Base-by-base conservation (phyloP, 495 filamentous ascomycete species). In the Glonium stellatum region DNA sequence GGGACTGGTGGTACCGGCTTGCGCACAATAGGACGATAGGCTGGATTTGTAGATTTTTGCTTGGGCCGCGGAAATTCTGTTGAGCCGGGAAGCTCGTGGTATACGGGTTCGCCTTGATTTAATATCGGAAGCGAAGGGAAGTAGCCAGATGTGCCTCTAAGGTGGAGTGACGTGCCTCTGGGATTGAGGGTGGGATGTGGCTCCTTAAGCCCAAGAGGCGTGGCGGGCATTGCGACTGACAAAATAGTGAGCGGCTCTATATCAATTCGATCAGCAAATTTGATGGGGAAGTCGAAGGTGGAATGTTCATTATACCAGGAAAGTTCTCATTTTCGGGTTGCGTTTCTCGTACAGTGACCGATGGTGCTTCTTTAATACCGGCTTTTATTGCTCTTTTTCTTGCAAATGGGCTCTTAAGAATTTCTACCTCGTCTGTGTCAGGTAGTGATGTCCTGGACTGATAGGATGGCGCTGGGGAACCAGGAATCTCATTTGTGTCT, bases 61-160 rank as follows among this genome's bases (percentile, higher is more conserved):
- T 22, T 25, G 18, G 39, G 18, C 39, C 4, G 18, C n/a, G 48
- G 48, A 22, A 51, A 31, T 6, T 31, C 27, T 3, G 27, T 6
- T 15, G 21, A 51, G 48, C 48, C 48, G 10, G 48, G 48, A 51
- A 51, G 48, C 48, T 51, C 48, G 48, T 23, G 48, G 25, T 51
- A 51, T 31, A 15, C 18, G 15, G 13, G 11, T 13, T 31, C 6
- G 11, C 25, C 25, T 25, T 51, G 48, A 13, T 51, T 15, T 8
- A 51, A 31, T 5, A 25, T 15, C 9, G 48, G 48, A 9, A 51
- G 48, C 19, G 48, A 51, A 1, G 48, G 48, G 21, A 51, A 51
- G 25, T 51, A 51, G 21, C 48, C 48, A 25, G 48, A 51, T 1
- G 48, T 8, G 18, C 48, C 48, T 51, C 48, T 51, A 23, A 51